Evolutionary conservation across 176 grass and related monocot species (phyloP), one percentile per base, ranked within the genome.

Genomic region (Hordeum marinum): DNA sequence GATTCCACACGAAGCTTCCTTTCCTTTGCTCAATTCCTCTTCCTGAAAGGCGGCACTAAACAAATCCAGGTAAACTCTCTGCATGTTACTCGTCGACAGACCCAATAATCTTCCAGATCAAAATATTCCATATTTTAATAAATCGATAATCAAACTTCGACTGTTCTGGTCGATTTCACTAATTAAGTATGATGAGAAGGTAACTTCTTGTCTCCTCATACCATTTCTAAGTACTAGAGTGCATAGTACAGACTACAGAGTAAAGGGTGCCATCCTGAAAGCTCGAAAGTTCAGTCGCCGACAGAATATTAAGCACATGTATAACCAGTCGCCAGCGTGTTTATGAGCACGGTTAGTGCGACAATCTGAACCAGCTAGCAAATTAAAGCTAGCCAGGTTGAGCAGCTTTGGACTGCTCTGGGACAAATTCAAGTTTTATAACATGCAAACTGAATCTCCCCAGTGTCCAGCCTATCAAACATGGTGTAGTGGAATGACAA

Each of bases 1-100:
- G 88, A 87, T 90, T 57, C 67, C 34, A 65, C 23, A 43, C 9
- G 81, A 90, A 87, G 75, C 78, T 85, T 93, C 91, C 63, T 84
- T 68, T 63, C 68, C 71, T 85, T 87, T 43, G 60, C 11, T 48
- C n/a, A 61, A 61, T 54, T 75, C 48, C 72, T 50, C 85, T 87
- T 82, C 85, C 82, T 79, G 68, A 90, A 90, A 85, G 73, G 81
- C 1, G 18, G 52, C 79, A 82, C 65, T 63, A 64, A 82, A 82
- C 45, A 85, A 87, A 82, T 68, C 40, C 27, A 78, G 29, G 41
- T 82, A 68, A 77, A 50, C 52, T 75, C 14, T 70, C 55, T 45
- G 59, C 41, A 80, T 75, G 40, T 68, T 79, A 84, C 63, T 83
- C 34, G 41, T 88, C 52, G 34, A 85, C 39, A 79, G 42, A 45